A percentile compares a stretch with the other conserved stretches of the same genome.
Evolutionary conservation across 768 basidiomycete genomes (phyloP).

Genomic region (Grammothele lineata): DNA sequence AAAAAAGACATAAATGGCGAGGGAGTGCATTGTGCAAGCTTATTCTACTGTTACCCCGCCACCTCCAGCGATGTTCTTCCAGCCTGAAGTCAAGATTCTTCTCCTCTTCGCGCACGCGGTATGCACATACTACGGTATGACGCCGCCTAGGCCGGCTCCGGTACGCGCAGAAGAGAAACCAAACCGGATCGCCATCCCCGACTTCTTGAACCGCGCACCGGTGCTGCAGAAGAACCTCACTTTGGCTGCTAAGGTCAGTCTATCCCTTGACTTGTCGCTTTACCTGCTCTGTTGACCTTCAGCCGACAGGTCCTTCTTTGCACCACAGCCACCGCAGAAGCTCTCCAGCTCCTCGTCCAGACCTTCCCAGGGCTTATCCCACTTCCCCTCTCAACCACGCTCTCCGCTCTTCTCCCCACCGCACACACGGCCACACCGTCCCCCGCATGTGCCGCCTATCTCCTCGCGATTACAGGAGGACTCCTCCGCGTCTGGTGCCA

Average conservation of each 20-base stretch:
- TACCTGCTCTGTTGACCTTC: too few species aligned
- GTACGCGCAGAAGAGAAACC: background rate
- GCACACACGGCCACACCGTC: background rate
- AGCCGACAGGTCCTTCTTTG: background rate
- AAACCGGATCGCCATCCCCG: background rate
- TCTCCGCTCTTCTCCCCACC: background rate
- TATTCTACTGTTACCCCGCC: too few species aligned
- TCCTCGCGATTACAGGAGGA: background rate
- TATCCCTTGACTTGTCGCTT: too few species aligned
- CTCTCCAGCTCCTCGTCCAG: too few species aligned
- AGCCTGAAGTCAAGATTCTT: background rate
- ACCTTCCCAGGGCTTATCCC: background rate
- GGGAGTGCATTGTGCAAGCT: too few species aligned
- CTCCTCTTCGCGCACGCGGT: background rate
- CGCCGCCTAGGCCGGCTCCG: background rate
- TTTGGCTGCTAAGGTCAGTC: background rate
- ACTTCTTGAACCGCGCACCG: background rate
- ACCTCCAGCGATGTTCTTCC: too few species aligned
- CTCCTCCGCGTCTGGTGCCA: constrained; percentile 4
- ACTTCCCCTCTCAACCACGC: too few species aligned
- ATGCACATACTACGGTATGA: background rate
- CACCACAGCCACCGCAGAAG: background rate
- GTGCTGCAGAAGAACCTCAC: too few species aligned
- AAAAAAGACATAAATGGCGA: too few species aligned
- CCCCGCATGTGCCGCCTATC: too few species aligned